These are phyloP conservation scores for Elongisporangium anandrum DNA, from an alignment of 352 stramenopile species.

Conservation along the genomic window DNA sequence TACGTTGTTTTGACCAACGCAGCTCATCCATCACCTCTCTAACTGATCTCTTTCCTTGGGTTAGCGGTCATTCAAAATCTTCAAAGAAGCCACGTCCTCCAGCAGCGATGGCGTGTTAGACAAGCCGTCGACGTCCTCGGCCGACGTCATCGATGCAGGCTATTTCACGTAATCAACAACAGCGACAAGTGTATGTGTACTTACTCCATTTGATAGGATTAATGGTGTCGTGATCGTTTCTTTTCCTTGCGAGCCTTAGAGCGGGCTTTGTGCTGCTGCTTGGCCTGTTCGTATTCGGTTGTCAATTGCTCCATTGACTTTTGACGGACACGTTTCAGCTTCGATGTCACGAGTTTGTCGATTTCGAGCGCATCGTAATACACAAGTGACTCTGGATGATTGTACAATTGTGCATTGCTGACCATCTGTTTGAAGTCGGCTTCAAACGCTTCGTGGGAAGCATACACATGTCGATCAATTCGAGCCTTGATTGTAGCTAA, in stretches of 20 bases:
- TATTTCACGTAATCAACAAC: slow-evolving; percentile 71
- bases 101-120: slow-evolving; percentile 64
- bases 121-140: slow-evolving; percentile 54
- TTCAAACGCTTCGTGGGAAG: slow-evolving; percentile 61
- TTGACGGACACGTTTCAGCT: slow-evolving; percentile 62
- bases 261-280: slow-evolving; percentile 74
- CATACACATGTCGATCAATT: slow-evolving; percentile 65
- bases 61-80: slow-evolving; percentile 83
- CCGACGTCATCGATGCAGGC: slow-evolving; percentile 74
- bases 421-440: slow-evolving; percentile 85
- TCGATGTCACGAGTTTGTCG: slow-evolving; percentile 76
- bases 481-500: slow-evolving; percentile 83
- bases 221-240: slow-evolving; percentile 55
- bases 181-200: slow-evolving; percentile 1
- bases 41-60: background rate
- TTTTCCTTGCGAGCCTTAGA: slow-evolving; percentile 77
- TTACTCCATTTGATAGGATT: slow-evolving; percentile 1
- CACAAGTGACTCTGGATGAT: slow-evolving; percentile 80
- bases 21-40: background rate
- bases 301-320: slow-evolving; percentile 59
- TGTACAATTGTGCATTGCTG: slow-evolving; percentile 85
- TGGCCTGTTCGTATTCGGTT: slow-evolving; percentile 67
- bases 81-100: slow-evolving; percentile 71
- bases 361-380: slow-evolving; percentile 82
- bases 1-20: too few relatives aligned